Evolutionary conservation across 1,284 basidiomycete genomes (phyloP), one percentile per base, ranked within the genome.

Genomic region (Cutaneotrichosporon curvatum): DNA sequence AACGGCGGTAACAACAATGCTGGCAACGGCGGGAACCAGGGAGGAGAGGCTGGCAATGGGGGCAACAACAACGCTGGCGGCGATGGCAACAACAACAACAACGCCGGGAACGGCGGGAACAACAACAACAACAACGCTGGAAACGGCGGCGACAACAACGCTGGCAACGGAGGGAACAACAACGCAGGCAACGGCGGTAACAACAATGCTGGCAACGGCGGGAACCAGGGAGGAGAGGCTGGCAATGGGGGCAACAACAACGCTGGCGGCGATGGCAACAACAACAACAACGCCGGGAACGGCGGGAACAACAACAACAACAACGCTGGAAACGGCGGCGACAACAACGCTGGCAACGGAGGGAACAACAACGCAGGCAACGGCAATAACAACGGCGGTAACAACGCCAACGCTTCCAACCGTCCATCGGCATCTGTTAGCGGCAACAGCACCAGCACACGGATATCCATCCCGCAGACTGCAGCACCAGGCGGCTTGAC

Each of bases 401-500:
- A 30, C 37, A 36, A 35, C 32, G 23, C 12, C 48, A 45, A 41
- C 28, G 36, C 21, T 22, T 19, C 28, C 20, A 37, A 37, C 19
- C 18, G 35, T 31, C 32, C 18, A 14, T 11, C n/a, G 18, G 23
- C 18, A 4, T 34, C 40, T 9, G 45, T 39, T 12, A 51, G 42
- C 40, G 42, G 51, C 16, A 39, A 33, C 23, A 25, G 47, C 11
- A 47, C 34, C 15, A 51, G 53, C 12, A 43, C 60, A 1, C 57
- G 57, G 5, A 46, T 65, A 30, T 65, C 61, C 10, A 70, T 72
- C 46, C 70, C 70, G 5, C 54, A 49, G 23, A 70, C 68, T 0
- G 70, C 70, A 0, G 68, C 70, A 7, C 61, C 61, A 3, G 71
- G 71, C 11, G 70, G 69, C 4, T 45, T 72, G 20, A 60, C 65